Evolutionary conservation across 208 protist species (phyloP).

Genomic region (Acanthamoeba royreba): DNA sequence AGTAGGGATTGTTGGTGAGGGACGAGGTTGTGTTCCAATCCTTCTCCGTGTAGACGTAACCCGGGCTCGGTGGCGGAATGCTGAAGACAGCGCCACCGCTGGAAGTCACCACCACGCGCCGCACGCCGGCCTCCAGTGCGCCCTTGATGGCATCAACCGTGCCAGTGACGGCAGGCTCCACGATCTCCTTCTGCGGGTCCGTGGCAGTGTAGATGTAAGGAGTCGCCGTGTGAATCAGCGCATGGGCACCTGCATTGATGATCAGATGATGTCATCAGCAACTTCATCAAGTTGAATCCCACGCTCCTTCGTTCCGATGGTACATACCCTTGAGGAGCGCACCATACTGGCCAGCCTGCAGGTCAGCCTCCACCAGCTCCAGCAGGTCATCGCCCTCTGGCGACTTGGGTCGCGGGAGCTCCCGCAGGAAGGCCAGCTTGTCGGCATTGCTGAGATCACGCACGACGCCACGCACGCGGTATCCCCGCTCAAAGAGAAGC

Average conservation of each 20-base stretch:
- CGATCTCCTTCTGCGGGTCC: conserved; percentile 13
- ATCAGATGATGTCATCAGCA: too few species aligned
- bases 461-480: background rate
- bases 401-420: background rate
- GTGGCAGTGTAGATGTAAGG: background rate
- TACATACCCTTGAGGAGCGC: too few species aligned
- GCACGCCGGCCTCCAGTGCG: background rate
- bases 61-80: background rate
- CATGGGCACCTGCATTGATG: background rate
- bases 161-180: conserved; percentile 13
- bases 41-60: conserved; percentile 4
- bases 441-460: background rate
- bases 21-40: conserved; percentile 42
- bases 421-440: background rate
- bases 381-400: background rate
- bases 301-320: too few species aligned
- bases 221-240: conserved; percentile 17
- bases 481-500: conserved; percentile 20
- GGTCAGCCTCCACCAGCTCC: background rate
- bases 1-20: background rate
- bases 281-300: too few species aligned
- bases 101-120: conserved; percentile 9
- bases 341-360: too few species aligned
- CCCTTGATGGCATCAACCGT: background rate
- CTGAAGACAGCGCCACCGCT: background rate